Base-by-base conservation (phyloP, 495 filamentous ascomycete species). In the Neurospora cerealis region DNA sequence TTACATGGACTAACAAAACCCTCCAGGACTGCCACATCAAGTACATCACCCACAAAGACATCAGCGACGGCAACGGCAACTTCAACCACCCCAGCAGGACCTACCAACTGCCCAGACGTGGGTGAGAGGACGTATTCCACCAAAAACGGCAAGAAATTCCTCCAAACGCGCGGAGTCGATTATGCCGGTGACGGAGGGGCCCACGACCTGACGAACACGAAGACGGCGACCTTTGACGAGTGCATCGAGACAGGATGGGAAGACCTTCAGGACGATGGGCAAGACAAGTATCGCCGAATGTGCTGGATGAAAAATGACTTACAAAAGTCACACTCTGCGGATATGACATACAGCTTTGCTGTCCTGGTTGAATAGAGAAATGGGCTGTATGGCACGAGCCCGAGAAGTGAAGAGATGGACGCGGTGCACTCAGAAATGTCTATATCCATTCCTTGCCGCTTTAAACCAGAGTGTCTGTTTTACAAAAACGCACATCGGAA, bases 221-320 rank as follows among this genome's bases (percentile, higher is more conserved):
- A 42, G 40, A 73, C 77, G 4, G 7, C 38, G 9, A 76, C 72
- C 34, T 76, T 79, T 41, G 69, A 70, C 17, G 72, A 77, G 10
- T 79, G 78, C 70, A 69, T 79, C 32, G 71, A 77, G n/a, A 74
- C 66, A 15, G 75, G 78, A 4, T 79, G 77, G 77, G 77, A 77
- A 36, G 34, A 36, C 6, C 10, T 40, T 24, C 46, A 54, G 28
- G 44, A 48, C 9, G 74, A 74, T n/a, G 48, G 54, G 11, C 21
- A 38, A 7, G 44, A 69, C 41, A 8, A 69, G 70, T 60, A 71
- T 32, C 28, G 54, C 11, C 6, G 28, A 13, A 74, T 37, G 13
- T 78, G 77, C 69, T 79, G 73, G 70, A 75, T 79, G 74, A 78
- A 79, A 41, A 75, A 70, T 44, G 72, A 71, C 19, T 41, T 79